Conservation (phyloP, 371 early-diverging fungal genomes). For the Mucor saturninus region DNA sequence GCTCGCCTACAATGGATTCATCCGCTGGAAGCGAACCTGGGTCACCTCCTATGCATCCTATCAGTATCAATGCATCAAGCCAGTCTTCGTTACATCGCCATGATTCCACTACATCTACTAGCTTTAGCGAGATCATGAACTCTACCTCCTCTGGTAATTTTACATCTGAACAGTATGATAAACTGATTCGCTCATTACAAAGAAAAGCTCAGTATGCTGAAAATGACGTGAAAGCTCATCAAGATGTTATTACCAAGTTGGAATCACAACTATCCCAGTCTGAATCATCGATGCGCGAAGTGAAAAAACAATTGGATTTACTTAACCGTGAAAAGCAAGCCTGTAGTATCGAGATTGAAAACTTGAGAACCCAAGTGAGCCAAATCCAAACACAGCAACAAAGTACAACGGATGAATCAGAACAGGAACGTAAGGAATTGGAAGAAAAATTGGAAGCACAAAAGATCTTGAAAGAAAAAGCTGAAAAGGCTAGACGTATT, state of each 20-base stretch:
- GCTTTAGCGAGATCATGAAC: conserved; percentile 33
- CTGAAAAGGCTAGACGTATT: conserved; percentile 53
- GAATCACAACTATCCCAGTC: conserved; percentile 47
- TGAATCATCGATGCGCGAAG: conserved; percentile 44
- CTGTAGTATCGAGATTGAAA: conserved; percentile 43
- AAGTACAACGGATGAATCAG: conserved; percentile 15
- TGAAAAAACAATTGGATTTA: conserved; percentile 45
- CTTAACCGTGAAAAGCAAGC: conserved; percentile 48
- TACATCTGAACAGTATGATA: conserved; percentile 52
- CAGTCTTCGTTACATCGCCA: conserved; percentile 23
- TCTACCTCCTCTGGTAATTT: conserved; percentile 24
- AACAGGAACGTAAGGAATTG: conserved; percentile 29
- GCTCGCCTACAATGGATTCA: conserved; percentile 18
- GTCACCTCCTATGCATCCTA: conserved; percentile 15
- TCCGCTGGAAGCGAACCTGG: conserved; percentile 5
- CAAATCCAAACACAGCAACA: conserved; percentile 38
- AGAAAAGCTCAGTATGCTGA: conserved; percentile 50
- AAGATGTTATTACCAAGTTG: conserved; percentile 49
- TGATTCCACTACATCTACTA: conserved; percentile 28
- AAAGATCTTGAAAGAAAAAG: conserved; percentile 49
- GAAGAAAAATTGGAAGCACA: conserved; percentile 41
- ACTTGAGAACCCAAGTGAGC: conserved; percentile 43
- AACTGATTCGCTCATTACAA: conserved; percentile 51
- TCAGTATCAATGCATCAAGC: not conserved
- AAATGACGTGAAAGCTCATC: conserved; percentile 44